Percentiles rank a stretch among this genome's conserved stretches.
Evolutionary conservation across 176 grass and related monocot genomes (phyloP).

Genomic region (Chloris gayana): DNA sequence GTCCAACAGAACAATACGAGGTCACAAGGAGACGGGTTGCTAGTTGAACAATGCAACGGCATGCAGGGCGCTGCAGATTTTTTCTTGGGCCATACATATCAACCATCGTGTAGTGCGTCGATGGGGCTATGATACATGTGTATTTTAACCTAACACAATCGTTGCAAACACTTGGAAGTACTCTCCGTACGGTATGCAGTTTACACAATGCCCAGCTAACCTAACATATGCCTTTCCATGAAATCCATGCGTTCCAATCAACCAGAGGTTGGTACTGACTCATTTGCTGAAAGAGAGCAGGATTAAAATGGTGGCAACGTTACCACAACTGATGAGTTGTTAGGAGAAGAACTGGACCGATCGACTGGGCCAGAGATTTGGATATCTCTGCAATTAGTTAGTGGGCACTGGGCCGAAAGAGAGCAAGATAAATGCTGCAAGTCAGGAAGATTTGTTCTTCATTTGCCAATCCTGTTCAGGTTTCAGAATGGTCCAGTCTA

Average conservation of each 20-base stretch:
- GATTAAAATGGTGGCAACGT: constrained; percentile 1
- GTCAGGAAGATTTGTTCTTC: background rate
- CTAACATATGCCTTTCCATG: constrained; percentile 9
- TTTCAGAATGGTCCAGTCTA: background rate
- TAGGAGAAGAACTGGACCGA: background rate
- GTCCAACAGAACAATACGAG: no score
- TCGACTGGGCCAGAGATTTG: constrained; percentile 3
- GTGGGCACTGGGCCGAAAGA: background rate
- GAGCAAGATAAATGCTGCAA: constrained; percentile 4
- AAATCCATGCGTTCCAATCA: constrained; percentile 8
- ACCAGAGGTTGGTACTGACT: constrained; percentile 14
- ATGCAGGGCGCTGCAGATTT: no score
- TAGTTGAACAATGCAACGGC: no score
- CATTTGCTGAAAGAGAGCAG: constrained; percentile 6
- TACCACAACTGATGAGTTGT: constrained; percentile 24
- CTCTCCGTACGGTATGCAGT: background rate
- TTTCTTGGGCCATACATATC: no score
- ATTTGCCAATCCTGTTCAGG: constrained; percentile 26
- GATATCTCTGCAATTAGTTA: constrained; percentile 25
- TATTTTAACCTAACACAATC: background rate
- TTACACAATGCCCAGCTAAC: background rate
- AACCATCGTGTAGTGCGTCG: no score
- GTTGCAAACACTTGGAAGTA: background rate
- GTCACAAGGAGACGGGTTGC: background rate
- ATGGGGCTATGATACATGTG: no score